Evolutionary conservation across 2,329 filamentous ascomycete genomes (phyloP).

Genomic region (Calonectria honghensis): DNA sequence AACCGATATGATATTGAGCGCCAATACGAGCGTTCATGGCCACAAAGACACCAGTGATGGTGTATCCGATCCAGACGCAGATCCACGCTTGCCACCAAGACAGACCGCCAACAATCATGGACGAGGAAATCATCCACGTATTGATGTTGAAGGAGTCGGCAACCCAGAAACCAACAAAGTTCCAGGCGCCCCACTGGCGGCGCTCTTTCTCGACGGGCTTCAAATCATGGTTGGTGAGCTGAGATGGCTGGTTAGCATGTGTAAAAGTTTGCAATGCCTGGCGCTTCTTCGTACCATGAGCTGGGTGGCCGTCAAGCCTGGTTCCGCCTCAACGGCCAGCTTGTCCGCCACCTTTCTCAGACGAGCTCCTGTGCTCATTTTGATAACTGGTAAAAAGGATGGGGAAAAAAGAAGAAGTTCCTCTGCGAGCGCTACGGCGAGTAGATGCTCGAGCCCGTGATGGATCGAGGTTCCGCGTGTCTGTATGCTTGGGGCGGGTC

Average conservation of each 20-base stretch:
- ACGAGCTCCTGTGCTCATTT: constrained; percentile 59
- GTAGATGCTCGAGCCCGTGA: background rate
- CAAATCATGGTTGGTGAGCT: constrained; percentile 88
- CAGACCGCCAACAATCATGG: constrained; percentile 85
- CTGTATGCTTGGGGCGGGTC: constrained; percentile 35
- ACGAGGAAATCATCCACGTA: constrained; percentile 94
- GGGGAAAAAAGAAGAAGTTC: background rate
- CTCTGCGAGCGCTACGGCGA: background rate
- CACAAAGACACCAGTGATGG: constrained; percentile 84
- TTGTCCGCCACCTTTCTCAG: constrained; percentile 71
- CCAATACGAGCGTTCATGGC: constrained; percentile 88
- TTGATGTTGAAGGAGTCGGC: constrained; percentile 92
- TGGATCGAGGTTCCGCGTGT: constrained; percentile 26
- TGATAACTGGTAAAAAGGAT: constrained; percentile 6
- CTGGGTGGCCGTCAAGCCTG: constrained; percentile 85
- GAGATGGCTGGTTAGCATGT: constrained; percentile 44
- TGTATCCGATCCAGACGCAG: constrained; percentile 92
- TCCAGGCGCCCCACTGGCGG: constrained; percentile 89
- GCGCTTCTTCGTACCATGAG: constrained; percentile 76
- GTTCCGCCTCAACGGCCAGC: constrained; percentile 83
- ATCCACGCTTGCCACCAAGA: constrained; percentile 95
- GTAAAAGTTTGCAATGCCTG: background rate
- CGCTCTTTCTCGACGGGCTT: constrained; percentile 87
- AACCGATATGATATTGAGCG: constrained; percentile 90
- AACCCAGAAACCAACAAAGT: constrained; percentile 92